Percentiles rank a stretch among this genome's conserved stretches.
Conservation (phyloP, 768 basidiomycete genomes). For the Leucogyrophana mollusca region DNA sequence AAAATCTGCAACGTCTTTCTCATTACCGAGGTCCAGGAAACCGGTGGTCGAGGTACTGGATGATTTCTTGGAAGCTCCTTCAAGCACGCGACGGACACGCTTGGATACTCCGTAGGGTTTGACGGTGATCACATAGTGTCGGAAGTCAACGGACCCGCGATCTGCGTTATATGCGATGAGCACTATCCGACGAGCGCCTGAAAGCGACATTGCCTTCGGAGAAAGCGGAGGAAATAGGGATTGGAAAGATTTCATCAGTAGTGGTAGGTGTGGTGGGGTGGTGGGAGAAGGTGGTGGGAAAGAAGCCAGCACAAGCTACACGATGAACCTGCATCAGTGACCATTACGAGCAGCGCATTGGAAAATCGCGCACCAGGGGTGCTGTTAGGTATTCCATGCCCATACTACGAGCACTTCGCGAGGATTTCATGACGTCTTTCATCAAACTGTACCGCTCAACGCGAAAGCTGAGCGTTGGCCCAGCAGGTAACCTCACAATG, state of each 20-base stretch:
- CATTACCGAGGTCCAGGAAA: slow-evolving; percentile 79
- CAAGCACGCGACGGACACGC: slow-evolving; percentile 85
- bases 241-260: slow-evolving; percentile 96
- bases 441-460: slow-evolving; percentile 90
- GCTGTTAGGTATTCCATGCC: slow-evolving; percentile 91
- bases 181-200: slow-evolving; percentile 91
- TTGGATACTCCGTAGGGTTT: slow-evolving; percentile 93
- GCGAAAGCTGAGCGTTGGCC: slow-evolving; percentile 92
- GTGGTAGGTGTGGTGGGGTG: slow-evolving; percentile 80
- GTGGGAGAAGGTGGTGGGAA: slow-evolving; percentile 74
- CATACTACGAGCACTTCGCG: slow-evolving; percentile 67
- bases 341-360: background rate
- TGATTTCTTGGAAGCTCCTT: slow-evolving; percentile 44
- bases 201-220: slow-evolving; percentile 73
- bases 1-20: slow-evolving; percentile 96
- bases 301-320: slow-evolving; percentile 87
- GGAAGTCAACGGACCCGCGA: slow-evolving; percentile 83
- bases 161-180: slow-evolving; percentile 89
- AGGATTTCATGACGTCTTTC: slow-evolving; percentile 73
- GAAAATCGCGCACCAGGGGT: slow-evolving; percentile 65
- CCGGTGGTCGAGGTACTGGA: slow-evolving; percentile 25
- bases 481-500: slow-evolving; percentile 82
- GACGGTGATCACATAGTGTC: slow-evolving; percentile 94
- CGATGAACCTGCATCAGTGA: slow-evolving; percentile 1
- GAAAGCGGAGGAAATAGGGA: slow-evolving; percentile 93